These are phyloP conservation scores for Triangularia setosa DNA, from an alignment of 2,329 filamentous ascomycete genomes.

Conservation along the genomic window DNA sequence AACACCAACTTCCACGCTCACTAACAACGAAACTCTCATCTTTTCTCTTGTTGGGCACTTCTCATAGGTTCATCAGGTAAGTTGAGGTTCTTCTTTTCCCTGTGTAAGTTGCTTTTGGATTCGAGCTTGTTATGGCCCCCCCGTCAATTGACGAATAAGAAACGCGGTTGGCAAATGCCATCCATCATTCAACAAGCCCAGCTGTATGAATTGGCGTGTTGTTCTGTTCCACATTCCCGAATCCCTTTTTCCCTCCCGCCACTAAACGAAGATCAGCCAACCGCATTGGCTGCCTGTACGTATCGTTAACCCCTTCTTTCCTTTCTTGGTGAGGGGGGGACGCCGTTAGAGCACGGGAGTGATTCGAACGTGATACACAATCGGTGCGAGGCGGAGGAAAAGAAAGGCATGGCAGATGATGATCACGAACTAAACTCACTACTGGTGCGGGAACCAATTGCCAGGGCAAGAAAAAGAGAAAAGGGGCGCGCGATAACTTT, in stretches of 20 bases:
- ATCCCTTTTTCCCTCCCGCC: neutral
- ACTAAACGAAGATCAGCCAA: neutral
- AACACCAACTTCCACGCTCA: no score
- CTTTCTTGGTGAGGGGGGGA: neutral
- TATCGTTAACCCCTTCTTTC: neutral
- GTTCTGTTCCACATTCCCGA: neutral
- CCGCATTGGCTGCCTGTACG: neutral
- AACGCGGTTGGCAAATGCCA: neutral
- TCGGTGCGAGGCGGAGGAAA: neutral
- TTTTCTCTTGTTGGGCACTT: no score
- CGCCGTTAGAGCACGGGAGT: neutral
- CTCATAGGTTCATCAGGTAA: neutral
- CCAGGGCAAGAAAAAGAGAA: neutral
- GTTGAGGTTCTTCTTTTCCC: neutral
- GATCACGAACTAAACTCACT: neutral
- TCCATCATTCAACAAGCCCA: neutral
- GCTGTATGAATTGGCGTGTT: neutral
- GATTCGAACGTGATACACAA: neutral
- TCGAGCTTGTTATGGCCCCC: neutral
- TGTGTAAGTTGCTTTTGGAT: neutral
- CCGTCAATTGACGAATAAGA: neutral
- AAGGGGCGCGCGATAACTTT: neutral
- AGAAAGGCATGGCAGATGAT: neutral
- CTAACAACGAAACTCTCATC: no score
- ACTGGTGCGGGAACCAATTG: neutral